These are phyloP conservation scores for Vigna radiata DNA, from an alignment of 306 rosid genomes.

Conservation along the genomic window DNA sequence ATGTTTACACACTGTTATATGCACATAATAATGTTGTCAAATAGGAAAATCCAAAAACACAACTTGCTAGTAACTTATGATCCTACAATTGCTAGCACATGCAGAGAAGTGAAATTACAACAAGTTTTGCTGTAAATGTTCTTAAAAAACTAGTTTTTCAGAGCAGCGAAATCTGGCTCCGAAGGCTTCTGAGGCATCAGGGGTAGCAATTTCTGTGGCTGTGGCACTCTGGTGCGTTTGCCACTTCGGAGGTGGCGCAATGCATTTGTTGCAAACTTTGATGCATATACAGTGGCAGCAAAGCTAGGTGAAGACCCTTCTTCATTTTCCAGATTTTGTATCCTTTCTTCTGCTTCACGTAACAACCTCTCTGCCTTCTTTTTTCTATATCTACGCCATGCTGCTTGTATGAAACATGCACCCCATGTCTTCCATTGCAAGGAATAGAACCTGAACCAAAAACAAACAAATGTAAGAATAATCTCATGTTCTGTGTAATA, in stretches of 20 bases:
- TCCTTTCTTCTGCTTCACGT: conserved; percentile 52
- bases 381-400: conserved; percentile 65
- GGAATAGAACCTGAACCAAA: conserved; percentile 54
- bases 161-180: conserved; percentile 66
- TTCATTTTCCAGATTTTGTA: conserved; percentile 28
- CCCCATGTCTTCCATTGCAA: conserved; percentile 84
- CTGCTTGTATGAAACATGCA: conserved; percentile 74
- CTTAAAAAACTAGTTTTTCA: conserved; percentile 11
- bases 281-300: conserved; percentile 42
- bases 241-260: conserved; percentile 36
- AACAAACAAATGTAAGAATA: background rate
- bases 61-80: background rate
- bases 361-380: conserved; percentile 58
- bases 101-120: background rate
- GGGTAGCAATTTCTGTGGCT: conserved; percentile 37
- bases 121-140: background rate
- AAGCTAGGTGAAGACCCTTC: conserved; percentile 49
- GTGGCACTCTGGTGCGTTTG: conserved; percentile 31
- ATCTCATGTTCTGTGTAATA: background rate
- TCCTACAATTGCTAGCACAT: background rate
- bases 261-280: conserved; percentile 49
- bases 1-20: conserved; percentile 10
- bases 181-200: conserved; percentile 59
- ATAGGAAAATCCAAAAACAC: conserved; percentile 21
- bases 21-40: background rate